Evolutionary conservation across 345 rosid genomes (phyloP).

Genomic region (Lepidium didymum): DNA sequence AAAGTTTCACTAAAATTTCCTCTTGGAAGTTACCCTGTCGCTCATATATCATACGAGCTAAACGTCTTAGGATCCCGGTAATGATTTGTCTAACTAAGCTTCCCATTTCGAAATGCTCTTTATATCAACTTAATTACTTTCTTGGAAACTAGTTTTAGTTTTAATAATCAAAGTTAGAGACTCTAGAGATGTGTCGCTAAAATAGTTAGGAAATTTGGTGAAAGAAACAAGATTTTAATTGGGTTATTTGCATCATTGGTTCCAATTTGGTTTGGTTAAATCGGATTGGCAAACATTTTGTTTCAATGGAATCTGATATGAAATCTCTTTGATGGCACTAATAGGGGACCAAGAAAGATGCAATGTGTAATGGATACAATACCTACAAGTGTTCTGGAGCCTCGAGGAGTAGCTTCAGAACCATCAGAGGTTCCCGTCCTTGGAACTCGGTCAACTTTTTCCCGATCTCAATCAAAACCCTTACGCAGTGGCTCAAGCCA

Average conservation of each 20-base stretch:
- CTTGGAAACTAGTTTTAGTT: not conserved
- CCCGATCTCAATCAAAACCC: slow-evolving; percentile 40
- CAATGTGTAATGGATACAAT: slow-evolving; percentile 54
- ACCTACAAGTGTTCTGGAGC: slow-evolving; percentile 40
- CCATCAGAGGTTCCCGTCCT: slow-evolving; percentile 32
- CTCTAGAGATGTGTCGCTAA: not conserved
- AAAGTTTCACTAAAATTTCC: slow-evolving; percentile 56
- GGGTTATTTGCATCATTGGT: not conserved
- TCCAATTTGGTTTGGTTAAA: not conserved
- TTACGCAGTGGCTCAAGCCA: slow-evolving; percentile 9
- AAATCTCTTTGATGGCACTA: slow-evolving; percentile 3
- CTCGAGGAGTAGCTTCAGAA: slow-evolving; percentile 9
- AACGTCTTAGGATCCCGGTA: slow-evolving; percentile 86
- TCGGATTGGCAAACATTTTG: not conserved
- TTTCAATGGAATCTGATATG: not conserved
- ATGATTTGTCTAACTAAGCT: not conserved
- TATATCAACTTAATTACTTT: not conserved
- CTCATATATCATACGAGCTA: slow-evolving; percentile 72
- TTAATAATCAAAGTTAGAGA: not conserved
- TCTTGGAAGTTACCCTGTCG: slow-evolving; percentile 58
- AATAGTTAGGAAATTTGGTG: not conserved
- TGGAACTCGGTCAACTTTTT: slow-evolving; percentile 26
- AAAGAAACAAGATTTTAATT: not conserved
- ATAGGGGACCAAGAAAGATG: slow-evolving; percentile 84
- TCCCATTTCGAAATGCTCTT: not conserved